Percentiles rank a stretch among this genome's conserved stretches.
These are phyloP conservation scores for Apiosordaria backusii DNA, from an alignment of 495 filamentous ascomycete genomes.

Conservation along the genomic window DNA sequence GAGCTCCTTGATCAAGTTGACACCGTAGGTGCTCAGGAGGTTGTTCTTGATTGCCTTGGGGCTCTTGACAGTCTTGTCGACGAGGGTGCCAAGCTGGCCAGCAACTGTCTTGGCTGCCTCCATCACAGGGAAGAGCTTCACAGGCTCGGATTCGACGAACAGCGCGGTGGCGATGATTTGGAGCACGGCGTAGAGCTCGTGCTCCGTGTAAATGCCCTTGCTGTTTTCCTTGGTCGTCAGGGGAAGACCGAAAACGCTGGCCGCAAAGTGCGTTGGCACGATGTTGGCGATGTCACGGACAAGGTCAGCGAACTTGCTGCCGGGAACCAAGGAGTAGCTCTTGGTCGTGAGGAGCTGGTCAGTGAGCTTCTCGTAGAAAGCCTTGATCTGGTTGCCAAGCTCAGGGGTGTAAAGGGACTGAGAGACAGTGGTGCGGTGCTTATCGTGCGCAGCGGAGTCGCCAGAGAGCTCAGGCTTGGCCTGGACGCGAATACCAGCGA, in stretches of 20 bases:
- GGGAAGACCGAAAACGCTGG: constrained; percentile 68
- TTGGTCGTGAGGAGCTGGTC: constrained; percentile 61
- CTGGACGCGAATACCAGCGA: constrained; percentile 48
- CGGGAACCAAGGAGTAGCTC: constrained; percentile 49
- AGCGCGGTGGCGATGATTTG: constrained; percentile 58
- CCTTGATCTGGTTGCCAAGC: constrained; percentile 56
- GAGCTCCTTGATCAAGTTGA: constrained; percentile 64
- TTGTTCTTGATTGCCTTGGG: constrained; percentile 52
- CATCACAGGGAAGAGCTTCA: constrained; percentile 54
- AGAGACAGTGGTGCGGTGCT: constrained; percentile 51
- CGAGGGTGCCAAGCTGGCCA: constrained; percentile 43
- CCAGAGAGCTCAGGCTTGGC: constrained; percentile 53
- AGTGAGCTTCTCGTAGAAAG: constrained; percentile 63
- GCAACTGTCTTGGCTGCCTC: constrained; percentile 60
- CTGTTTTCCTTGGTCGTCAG: constrained; percentile 66
- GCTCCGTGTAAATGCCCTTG: constrained; percentile 69
- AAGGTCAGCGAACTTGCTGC: constrained; percentile 69
- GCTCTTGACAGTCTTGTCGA: constrained; percentile 56
- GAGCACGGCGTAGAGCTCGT: constrained; percentile 76
- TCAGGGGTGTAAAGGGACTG: constrained; percentile 55
- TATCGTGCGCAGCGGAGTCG: constrained; percentile 46
- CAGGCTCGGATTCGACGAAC: constrained; percentile 48
- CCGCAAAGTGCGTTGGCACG: constrained; percentile 67
- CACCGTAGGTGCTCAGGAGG: constrained; percentile 63
- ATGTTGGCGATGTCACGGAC: constrained; percentile 74